A percentile compares a stretch with the other conserved stretches of the same genome.
These are phyloP conservation scores for Canna indica DNA, from an alignment of 176 grass and related monocot genomes.

Conservation along the genomic window DNA sequence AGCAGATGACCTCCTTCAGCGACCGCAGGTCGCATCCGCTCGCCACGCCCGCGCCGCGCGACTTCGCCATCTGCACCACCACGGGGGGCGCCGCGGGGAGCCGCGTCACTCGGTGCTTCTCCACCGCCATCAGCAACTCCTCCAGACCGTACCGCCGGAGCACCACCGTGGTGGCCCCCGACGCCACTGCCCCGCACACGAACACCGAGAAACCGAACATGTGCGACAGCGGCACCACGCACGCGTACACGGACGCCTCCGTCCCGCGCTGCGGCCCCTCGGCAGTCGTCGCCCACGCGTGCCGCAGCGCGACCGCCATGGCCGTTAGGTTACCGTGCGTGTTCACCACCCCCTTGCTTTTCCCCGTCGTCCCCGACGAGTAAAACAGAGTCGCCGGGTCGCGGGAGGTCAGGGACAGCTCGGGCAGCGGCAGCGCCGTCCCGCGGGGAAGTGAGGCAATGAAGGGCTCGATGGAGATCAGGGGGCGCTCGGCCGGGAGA, in stretches of 20 bases:
- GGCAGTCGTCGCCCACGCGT: constrained; percentile 4
- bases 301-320: constrained; percentile 15
- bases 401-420: too few relatives aligned
- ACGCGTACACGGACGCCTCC: constrained; percentile 43
- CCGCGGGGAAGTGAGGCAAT: constrained; percentile 1
- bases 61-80: too few relatives aligned
- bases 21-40: too few relatives aligned
- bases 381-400: constrained; percentile 26
- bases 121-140: too few relatives aligned
- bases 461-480: constrained; percentile 31
- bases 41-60: too few relatives aligned
- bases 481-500: not conserved
- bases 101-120: too few relatives aligned
- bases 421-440: not conserved
- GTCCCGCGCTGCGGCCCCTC: not conserved
- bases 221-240: constrained; percentile 41
- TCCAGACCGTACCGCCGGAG: constrained; percentile 15
- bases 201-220: constrained; percentile 46
- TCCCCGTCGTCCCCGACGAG: constrained; percentile 49
- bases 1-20: too few relatives aligned
- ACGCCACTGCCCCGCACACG: constrained; percentile 20
- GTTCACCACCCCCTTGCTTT: too few relatives aligned
- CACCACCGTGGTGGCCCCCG: constrained; percentile 31
- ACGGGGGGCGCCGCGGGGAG: too few relatives aligned
- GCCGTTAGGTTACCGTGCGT: constrained; percentile 34